Conservation (phyloP, 257 asterid species). For the Ophiorrhiza pumila region DNA sequence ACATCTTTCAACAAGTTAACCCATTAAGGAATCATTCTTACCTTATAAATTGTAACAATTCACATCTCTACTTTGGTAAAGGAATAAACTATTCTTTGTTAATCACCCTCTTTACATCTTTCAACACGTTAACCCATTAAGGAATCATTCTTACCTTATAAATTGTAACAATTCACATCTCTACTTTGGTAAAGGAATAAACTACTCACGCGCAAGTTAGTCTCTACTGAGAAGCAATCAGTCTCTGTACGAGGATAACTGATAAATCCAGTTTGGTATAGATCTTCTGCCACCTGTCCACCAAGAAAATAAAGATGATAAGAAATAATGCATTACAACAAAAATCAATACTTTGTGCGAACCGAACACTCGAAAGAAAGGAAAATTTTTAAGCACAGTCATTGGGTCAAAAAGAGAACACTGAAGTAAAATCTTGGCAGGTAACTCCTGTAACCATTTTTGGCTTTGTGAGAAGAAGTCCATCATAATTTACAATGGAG, state of each 20-base stretch:
- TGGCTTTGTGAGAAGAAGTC: neutral
- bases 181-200: neutral
- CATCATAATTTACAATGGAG: neutral
- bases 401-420: neutral
- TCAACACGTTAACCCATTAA: neutral
- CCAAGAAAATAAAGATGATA: conserved; percentile 11
- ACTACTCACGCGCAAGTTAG: conserved; percentile 66
- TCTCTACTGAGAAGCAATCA: conserved; percentile 68
- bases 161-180: neutral
- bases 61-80: neutral
- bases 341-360: neutral
- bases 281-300: conserved; percentile 91
- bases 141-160: neutral
- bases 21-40: neutral
- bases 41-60: neutral
- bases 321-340: neutral
- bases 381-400: neutral
- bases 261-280: conserved; percentile 93
- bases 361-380: neutral
- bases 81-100: conserved; percentile 24
- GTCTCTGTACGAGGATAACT: conserved; percentile 99
- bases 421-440: neutral
- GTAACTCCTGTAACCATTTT: neutral
- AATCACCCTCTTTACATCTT: no score
- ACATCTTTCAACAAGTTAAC: neutral